These are phyloP conservation scores for Paraphoma chrysanthemicola DNA, from an alignment of 2,329 filamentous ascomycete species.

Conservation along the genomic window DNA sequence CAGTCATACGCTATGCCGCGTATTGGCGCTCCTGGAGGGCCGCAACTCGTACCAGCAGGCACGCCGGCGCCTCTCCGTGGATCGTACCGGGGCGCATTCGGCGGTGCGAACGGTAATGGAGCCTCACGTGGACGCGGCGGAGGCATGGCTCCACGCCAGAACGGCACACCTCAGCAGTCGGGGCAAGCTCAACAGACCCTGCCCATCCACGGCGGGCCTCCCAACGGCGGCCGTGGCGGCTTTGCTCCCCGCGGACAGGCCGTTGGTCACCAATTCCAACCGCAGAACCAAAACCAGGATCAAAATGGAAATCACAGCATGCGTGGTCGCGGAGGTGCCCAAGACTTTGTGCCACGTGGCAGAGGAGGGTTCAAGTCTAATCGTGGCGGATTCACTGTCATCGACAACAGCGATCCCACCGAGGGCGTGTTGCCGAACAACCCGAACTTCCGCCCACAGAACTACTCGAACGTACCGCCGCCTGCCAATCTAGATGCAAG, in stretches of 20 bases:
- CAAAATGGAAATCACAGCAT: constrained; percentile 28
- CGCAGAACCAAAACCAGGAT: constrained; percentile 32
- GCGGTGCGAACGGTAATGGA: constrained; percentile 50
- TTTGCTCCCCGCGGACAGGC: constrained; percentile 44
- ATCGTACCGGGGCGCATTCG: constrained; percentile 65
- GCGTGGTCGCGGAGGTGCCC: constrained; percentile 38
- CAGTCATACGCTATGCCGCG: constrained; percentile 61
- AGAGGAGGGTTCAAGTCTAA: constrained; percentile 48
- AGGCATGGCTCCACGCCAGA: constrained; percentile 42
- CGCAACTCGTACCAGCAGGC: constrained; percentile 65
- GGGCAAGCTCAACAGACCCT: constrained; percentile 43
- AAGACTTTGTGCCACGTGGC: constrained; percentile 49
- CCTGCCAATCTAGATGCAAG: constrained; percentile 43
- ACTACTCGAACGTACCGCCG: constrained; percentile 47
- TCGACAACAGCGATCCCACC: constrained; percentile 59
- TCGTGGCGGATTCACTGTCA: constrained; percentile 53
- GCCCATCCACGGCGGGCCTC: constrained; percentile 49
- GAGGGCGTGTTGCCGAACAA: constrained; percentile 64
- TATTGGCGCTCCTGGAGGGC: constrained; percentile 64
- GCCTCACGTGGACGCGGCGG: constrained; percentile 43
- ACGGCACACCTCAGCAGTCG: constrained; percentile 30
- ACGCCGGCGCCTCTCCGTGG: constrained; percentile 65
- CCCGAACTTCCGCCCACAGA: constrained; percentile 62
- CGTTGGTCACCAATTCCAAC: constrained; percentile 32
- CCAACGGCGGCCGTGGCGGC: constrained; percentile 48